phyloP scores from a whole-genome alignment of 108 stramenopile genomes.

The Nitzschia palea region DNA sequence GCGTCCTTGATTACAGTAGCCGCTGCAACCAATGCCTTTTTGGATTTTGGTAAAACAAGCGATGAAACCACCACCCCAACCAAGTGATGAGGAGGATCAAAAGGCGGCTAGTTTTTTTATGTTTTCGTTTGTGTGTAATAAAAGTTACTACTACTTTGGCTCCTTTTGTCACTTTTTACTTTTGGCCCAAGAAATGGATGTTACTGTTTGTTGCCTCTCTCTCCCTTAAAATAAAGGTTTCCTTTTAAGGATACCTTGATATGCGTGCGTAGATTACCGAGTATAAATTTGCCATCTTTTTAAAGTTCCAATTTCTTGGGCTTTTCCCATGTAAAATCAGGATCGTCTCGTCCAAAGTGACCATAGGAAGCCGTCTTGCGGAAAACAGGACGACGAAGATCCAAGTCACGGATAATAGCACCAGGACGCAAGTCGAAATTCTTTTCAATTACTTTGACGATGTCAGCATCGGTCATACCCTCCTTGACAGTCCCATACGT shows the following conservation, averaged over 20 bases:
- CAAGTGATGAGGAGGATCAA: too few relatives aligned
- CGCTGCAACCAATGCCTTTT: slow-evolving; percentile 73
- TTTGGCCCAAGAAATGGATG: too few relatives aligned
- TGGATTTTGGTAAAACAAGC: slow-evolving; percentile 48
- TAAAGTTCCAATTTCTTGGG: slow-evolving; percentile 82
- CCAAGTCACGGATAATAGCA: slow-evolving; percentile 93
- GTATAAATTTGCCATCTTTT: background rate
- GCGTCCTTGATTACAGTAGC: slow-evolving; percentile 74
- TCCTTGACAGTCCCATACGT: slow-evolving; percentile 93
- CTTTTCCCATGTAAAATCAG: slow-evolving; percentile 97
- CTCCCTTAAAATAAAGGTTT: too few relatives aligned
- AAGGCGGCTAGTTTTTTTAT: too few relatives aligned
- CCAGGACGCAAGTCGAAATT: slow-evolving; percentile 97
- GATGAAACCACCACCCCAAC: too few relatives aligned
- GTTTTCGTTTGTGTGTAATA: too few relatives aligned
- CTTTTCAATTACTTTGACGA: slow-evolving; percentile 89
- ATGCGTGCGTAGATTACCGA: background rate
- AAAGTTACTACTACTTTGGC: too few relatives aligned
- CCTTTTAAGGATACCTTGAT: too few relatives aligned
- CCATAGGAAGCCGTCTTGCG: slow-evolving; percentile 98
- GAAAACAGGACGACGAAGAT: slow-evolving; percentile 91
- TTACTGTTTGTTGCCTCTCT: too few relatives aligned
- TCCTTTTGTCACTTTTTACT: too few relatives aligned
- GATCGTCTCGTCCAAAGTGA: slow-evolving; percentile 96
- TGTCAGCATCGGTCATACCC: slow-evolving; percentile 92